Base-by-base conservation (phyloP, 2,329 filamentous ascomycete genomes). In the Colletotrichum truncatum region DNA sequence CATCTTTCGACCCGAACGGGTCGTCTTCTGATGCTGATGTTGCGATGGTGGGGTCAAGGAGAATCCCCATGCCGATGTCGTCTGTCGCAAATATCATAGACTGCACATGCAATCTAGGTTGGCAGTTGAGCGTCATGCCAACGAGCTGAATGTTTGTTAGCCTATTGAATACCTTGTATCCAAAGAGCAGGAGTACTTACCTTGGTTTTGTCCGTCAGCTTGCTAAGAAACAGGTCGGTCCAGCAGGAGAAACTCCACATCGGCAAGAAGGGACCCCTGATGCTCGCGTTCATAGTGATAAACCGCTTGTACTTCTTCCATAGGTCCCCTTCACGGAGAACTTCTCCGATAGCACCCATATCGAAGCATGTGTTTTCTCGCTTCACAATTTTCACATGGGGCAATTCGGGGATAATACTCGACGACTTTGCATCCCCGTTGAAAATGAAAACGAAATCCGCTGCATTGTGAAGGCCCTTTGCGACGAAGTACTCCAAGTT, bases 361-460 rank as follows among this genome's bases (percentile, higher is more conserved):
- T 78, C 76, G 67, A 71, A 79, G 69, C 77, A 80, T 7, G 70
- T 72, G 59, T 76, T 73, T 6, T 71, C 48, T 6, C 75, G 74
- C 32, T 70, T 61, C 16, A 79, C 70, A 18, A 75, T 58, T 26
- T 70, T 70, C 49, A 78, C 69, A 63, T 80, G 79, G 16, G 68
- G 41, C 25, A 63, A 58, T 18, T 60, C 23, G 2, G 77, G 76
- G 46, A 79, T 70, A 1, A 72, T 51, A 3, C 49, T 23, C 41
- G 67, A 56, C 4, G 69, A 69, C 46, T 74, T 70, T 32, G 73
- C 72, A 28, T 72, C 68, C 34, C 77, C 78, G 58, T 79, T 77
- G 54, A 80, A 70, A 60, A 80, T 75, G 68, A 80, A 79, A 66
- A 80, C 68, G 64, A 80, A 80, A 68, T 80, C 77, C 49, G 77